A percentile compares a stretch with the other conserved stretches of the same genome.
phyloP scores from a whole-genome alignment of 148 eudicot species.

The Rhododendron simsii region DNA sequence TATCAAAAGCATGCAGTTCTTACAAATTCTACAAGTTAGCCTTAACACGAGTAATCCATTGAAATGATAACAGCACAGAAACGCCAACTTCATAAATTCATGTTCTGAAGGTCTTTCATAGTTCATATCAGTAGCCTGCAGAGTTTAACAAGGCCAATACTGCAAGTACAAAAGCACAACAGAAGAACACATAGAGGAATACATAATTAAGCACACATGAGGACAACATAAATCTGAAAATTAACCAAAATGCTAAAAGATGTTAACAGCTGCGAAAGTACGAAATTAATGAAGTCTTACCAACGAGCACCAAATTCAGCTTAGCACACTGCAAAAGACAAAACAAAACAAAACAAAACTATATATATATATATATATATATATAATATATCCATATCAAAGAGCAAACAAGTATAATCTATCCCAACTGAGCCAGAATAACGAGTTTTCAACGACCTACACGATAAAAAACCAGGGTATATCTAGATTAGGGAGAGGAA shows the following conservation, averaged over 20 bases:
- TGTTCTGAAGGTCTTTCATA: neutral
- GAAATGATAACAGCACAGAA: neutral
- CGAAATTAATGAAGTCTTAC: slow-evolving; percentile 37
- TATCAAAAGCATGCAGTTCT: neutral
- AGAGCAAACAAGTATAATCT: neutral
- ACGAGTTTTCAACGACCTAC: neutral
- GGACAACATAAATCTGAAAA: neutral
- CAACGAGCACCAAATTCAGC: slow-evolving; percentile 89
- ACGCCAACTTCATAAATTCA: neutral
- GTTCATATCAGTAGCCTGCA: neutral
- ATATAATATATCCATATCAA: neutral
- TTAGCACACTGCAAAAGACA: slow-evolving; percentile 76
- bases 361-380: no score
- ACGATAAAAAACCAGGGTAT: neutral
- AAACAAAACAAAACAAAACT: slow-evolving; percentile 10
- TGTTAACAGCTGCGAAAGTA: neutral
- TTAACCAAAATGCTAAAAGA: neutral
- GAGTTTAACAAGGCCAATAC: slow-evolving; percentile 21
- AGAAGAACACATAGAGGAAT: neutral
- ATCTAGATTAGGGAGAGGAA: neutral
- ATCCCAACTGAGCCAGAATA: neutral
- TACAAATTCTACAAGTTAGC: neutral
- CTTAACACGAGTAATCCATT: neutral
- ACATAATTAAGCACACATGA: neutral
- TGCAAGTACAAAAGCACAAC: slow-evolving; percentile 44